Base-by-base conservation (phyloP, 2,329 filamentous ascomycete species). In the Chalaropsis ovoidea region DNA sequence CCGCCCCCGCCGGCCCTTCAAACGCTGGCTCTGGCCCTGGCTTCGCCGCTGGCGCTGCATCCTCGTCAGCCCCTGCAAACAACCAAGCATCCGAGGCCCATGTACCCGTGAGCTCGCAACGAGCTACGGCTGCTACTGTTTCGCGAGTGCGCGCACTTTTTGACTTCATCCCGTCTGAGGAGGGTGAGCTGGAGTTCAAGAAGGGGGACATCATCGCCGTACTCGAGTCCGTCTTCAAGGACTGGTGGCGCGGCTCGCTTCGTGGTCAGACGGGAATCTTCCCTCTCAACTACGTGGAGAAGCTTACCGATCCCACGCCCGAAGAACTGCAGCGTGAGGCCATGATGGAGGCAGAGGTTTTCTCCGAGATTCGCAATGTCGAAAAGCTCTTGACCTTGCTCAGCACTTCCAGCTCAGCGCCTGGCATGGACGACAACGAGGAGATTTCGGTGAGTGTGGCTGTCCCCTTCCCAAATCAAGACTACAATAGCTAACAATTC, bases 181-280 rank as follows among this genome's bases (percentile, higher is more conserved):
- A 91, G 0, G 94, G 93, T 61, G 94, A 99, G 77, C 80, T 99
- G 68, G 91, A 95, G 70, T 99, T 99, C 75, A 88, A 92, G 70
- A 96, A 95, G 77, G 93, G 94, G 35, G 94, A 99, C 74, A 88
- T 97, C 49, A 99, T 99, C 74, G 93, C 94, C 0, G 94, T 99
- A 17, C 81, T 99, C 49, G 94, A 97, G 76, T 96, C 92, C 1
- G 94, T 97, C 1, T 99, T 95, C 78, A 99, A 97, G 76, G 94
- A 99, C 75, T 99, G 94, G 94, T 99, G 94, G 94, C 93, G 95
- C 71, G 94, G 94, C 1, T 95, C 92, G 52, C 79, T 99, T 67
- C 86, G 92, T 73, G 94, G 94, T 22, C 90, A 96, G 75, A 96
- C 91, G 6, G 94, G 94, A 71, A 99, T 99, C 69, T 99, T 99